phyloP scores from a whole-genome alignment of 768 basidiomycete species.

The Lentinula sp. region DNA sequence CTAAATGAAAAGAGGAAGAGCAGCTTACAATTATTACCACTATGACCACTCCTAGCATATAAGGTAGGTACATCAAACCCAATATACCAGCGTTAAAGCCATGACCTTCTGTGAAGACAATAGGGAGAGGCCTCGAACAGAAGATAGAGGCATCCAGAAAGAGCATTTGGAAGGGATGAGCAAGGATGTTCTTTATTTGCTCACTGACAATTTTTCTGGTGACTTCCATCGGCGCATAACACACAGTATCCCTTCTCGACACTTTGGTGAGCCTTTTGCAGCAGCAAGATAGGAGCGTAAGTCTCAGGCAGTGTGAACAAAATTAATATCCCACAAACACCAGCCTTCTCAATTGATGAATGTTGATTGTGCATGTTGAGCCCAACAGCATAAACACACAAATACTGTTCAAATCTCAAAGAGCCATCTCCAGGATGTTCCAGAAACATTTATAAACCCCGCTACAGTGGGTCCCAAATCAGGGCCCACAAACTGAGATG shows the following conservation, averaged over 20 bases:
- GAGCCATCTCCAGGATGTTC: conserved; percentile 56
- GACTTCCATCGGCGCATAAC: conserved; percentile 47
- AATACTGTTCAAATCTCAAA: conserved; percentile 62
- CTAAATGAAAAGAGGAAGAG: neutral
- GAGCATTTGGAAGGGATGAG: conserved; percentile 59
- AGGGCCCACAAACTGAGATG: conserved; percentile 40
- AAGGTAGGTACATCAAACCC: conserved; percentile 57
- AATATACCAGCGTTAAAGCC: conserved; percentile 45
- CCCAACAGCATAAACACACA: conserved; percentile 22
- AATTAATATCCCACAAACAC: conserved; percentile 39
- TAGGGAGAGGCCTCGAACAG: conserved; percentile 59
- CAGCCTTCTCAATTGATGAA: conserved; percentile 27
- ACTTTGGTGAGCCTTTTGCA: conserved; percentile 40
- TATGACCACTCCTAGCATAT: conserved; percentile 45
- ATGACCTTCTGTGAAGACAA: conserved; percentile 50
- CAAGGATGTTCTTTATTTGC: conserved; percentile 39
- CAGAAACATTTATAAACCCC: conserved; percentile 31
- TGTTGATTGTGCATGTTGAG: neutral
- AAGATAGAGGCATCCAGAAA: conserved; percentile 54
- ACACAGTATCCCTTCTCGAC: conserved; percentile 44
- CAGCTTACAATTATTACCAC: conserved; percentile 37
- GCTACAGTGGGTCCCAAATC: conserved; percentile 50
- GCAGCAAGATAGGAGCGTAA: conserved; percentile 53
- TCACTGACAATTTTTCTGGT: conserved; percentile 29
- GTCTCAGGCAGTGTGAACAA: conserved; percentile 64